These are phyloP conservation scores for Ogataea methylovora DNA, from an alignment of 805 yeast genomes.

Conservation along the genomic window DNA sequence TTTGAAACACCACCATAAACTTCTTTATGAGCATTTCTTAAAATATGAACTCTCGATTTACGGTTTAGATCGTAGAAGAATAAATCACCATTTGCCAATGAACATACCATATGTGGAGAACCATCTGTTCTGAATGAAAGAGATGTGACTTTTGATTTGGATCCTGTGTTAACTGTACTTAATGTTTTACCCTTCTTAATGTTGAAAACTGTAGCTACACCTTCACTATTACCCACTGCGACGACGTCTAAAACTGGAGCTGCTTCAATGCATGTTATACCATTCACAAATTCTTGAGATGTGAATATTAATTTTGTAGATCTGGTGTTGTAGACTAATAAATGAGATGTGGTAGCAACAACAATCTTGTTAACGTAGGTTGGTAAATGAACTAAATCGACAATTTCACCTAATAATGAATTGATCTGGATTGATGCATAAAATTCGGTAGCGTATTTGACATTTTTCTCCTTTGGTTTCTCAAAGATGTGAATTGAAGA, in stretches of 20 bases:
- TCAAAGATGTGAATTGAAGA: constrained; percentile 23
- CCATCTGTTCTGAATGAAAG: constrained; percentile 91
- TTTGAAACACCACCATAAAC: constrained; percentile 69
- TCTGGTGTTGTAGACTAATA: constrained; percentile 65
- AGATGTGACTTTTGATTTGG: constrained; percentile 38
- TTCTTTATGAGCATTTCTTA: constrained; percentile 68
- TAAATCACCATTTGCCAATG: constrained; percentile 73
- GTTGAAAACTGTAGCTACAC: constrained; percentile 60
- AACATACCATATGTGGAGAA: constrained; percentile 72
- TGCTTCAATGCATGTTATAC: constrained; percentile 61
- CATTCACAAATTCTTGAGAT: constrained; percentile 40
- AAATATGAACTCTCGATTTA: constrained; percentile 65
- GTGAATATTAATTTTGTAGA: constrained; percentile 62
- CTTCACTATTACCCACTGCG: constrained; percentile 69
- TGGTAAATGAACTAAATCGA: constrained; percentile 72
- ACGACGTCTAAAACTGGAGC: constrained; percentile 85
- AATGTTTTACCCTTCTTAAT: constrained; percentile 54
- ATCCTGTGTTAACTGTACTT: constrained; percentile 41
- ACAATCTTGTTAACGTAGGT: constrained; percentile 87
- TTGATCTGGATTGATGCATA: constrained; percentile 58
- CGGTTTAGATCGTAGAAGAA: constrained; percentile 76
- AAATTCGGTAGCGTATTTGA: constrained; percentile 49
- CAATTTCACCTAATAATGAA: constrained; percentile 54
- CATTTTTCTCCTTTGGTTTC: constrained; percentile 12
- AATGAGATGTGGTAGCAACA: constrained; percentile 61